Percentiles rank a stretch among this genome's conserved stretches.
Conservation (phyloP, 805 yeast genomes). For the Henningerozyma blattae region DNA sequence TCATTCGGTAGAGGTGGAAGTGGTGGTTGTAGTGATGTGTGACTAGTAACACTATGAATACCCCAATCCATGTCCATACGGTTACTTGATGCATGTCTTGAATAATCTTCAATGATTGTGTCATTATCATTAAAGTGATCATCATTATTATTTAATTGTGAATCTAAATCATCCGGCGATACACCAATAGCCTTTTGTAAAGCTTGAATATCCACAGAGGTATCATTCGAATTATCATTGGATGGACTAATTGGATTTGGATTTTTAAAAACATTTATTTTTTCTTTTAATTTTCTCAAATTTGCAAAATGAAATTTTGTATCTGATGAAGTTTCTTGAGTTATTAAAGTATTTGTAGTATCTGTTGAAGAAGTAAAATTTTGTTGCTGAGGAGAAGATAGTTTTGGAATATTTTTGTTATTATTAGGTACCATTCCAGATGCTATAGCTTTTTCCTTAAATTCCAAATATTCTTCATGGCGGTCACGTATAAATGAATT, state of each 20-base stretch:
- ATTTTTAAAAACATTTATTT: constrained; percentile 24
- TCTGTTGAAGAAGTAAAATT: constrained; percentile 16
- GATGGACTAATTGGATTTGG: no score
- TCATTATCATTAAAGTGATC: neutral
- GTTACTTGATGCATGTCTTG: neutral
- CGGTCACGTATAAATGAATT: neutral
- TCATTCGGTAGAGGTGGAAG: constrained; percentile 13
- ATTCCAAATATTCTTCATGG: neutral
- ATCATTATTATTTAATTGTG: constrained; percentile 5
- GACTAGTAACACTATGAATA: neutral
- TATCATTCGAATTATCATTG: constrained; percentile 6
- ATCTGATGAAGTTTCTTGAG: constrained; percentile 19
- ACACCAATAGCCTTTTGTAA: constrained; percentile 27
- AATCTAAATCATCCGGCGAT: constrained; percentile 8
- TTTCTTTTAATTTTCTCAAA: constrained; percentile 22
- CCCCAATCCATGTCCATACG: neutral
- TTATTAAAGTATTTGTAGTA: constrained; percentile 12
- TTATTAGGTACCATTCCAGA: neutral
- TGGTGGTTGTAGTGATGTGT: constrained; percentile 7
- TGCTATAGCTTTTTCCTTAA: neutral
- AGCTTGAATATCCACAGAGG: constrained; percentile 23
- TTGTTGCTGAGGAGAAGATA: neutral
- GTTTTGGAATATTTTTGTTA: neutral
- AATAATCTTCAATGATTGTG: neutral
- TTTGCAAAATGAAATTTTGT: constrained; percentile 26